A percentile compares a stretch with the other conserved stretches of the same genome.
Conservation (phyloP, 2,329 filamentous ascomycete genomes). For the Ophiostoma fasciatum region DNA sequence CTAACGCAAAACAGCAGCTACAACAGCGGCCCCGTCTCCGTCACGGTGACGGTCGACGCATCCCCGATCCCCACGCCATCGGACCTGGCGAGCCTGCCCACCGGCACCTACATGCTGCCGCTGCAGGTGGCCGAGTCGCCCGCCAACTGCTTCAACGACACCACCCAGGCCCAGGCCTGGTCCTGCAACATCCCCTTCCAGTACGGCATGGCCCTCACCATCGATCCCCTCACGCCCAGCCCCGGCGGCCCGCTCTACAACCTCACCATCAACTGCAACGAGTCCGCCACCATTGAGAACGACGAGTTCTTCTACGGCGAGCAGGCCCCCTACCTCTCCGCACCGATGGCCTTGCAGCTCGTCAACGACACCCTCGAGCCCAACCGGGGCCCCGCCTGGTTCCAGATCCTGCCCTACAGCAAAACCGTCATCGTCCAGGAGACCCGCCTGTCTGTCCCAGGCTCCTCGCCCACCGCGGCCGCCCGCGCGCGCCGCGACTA, state of each 20-base stretch:
- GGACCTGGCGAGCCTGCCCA: slow-evolving; percentile 35
- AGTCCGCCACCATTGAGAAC: slow-evolving; percentile 19
- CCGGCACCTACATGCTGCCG: slow-evolving; percentile 42
- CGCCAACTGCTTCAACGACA: slow-evolving; percentile 41
- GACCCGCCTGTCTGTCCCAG: slow-evolving; percentile 18
- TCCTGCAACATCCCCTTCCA: slow-evolving; percentile 41
- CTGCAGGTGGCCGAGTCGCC: slow-evolving; percentile 33
- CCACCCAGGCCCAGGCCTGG: slow-evolving; percentile 44
- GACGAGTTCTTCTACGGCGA: slow-evolving; percentile 36
- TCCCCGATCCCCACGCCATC: slow-evolving; percentile 35
- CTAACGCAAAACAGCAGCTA: not conserved
- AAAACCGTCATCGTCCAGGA: slow-evolving; percentile 41
- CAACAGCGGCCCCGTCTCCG: slow-evolving; percentile 6
- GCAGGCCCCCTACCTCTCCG: slow-evolving; percentile 30
- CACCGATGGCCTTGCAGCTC: slow-evolving; percentile 26
- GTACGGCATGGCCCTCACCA: slow-evolving; percentile 22
- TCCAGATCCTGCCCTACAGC: slow-evolving; percentile 33
- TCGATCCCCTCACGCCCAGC: slow-evolving; percentile 19
- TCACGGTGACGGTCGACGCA: slow-evolving; percentile 32
- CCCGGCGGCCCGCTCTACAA: slow-evolving; percentile 22
- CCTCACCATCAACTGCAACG: slow-evolving; percentile 24
- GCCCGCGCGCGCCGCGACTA: slow-evolving; percentile 13
- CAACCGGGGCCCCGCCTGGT: slow-evolving; percentile 37
- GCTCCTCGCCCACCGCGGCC: slow-evolving; percentile 3
- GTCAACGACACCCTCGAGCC: slow-evolving; percentile 37